These are phyloP conservation scores for Prunus mume DNA, from an alignment of 306 rosid species.

Conservation along the genomic window DNA sequence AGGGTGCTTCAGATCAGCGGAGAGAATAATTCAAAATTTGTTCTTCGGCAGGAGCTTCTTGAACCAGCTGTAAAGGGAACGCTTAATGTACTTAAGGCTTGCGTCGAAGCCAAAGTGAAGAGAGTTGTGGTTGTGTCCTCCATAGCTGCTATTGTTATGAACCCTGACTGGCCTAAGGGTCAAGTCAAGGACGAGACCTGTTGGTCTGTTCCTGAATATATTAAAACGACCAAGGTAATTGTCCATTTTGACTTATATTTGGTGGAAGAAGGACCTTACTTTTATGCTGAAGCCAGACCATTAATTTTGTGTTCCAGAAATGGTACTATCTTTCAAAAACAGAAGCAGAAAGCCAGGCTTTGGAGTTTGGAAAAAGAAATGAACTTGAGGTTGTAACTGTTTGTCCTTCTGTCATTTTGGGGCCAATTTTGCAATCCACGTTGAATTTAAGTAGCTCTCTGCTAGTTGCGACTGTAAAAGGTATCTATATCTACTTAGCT, in stretches of 20 bases:
- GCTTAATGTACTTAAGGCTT: conserved; percentile 25
- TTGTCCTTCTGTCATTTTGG: conserved; percentile 44
- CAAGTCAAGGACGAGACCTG: conserved; percentile 29
- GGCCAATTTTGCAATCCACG: conserved; percentile 53
- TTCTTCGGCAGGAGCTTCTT: conserved; percentile 13
- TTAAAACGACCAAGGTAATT: conserved; percentile 19
- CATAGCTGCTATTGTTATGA: conserved; percentile 9
- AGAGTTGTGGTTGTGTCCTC: conserved; percentile 33
- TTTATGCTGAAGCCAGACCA: too few species aligned
- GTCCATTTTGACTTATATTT: too few species aligned
- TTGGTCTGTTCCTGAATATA: conserved; percentile 36
- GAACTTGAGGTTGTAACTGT: conserved; percentile 50
- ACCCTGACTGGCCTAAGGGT: conserved; percentile 33
- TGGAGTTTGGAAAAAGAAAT: conserved; percentile 44
- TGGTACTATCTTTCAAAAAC: conserved; percentile 69
- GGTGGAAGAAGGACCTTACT: too few species aligned
- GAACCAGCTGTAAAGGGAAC: conserved; percentile 33
- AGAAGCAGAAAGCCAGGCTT: conserved; percentile 57
- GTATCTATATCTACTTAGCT: conserved; percentile 10
- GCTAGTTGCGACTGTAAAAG: conserved; percentile 38
- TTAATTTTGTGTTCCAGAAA: conserved; percentile 33
- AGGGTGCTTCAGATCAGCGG: too few species aligned
- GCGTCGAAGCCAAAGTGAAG: conserved; percentile 24
- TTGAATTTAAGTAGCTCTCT: conserved; percentile 42
- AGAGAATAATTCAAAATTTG: too few species aligned